These are phyloP conservation scores for Aspergillus aculeatus DNA, from an alignment of 2,329 filamentous ascomycete genomes.

Conservation along the genomic window DNA sequence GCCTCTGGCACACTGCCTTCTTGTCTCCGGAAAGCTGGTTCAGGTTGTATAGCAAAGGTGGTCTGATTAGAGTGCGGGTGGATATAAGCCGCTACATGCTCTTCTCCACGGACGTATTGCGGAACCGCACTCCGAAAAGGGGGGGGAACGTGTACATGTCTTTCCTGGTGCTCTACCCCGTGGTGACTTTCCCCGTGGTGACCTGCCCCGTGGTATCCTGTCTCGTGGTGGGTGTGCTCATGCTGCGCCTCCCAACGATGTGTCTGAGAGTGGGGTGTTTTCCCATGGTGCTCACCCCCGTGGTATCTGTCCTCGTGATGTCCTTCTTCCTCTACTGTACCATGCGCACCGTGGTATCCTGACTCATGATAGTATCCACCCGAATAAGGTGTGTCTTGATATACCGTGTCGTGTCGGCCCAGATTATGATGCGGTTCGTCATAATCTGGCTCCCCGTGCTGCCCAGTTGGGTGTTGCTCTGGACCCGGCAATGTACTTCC, in stretches of 20 bases:
- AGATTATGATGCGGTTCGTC: neutral
- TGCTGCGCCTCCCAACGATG: neutral
- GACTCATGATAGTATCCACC: neutral
- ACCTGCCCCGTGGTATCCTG: neutral
- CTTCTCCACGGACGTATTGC: conserved; percentile 47
- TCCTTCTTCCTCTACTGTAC: neutral
- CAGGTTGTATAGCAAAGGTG: conserved; percentile 12
- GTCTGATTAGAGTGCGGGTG: conserved; percentile 18
- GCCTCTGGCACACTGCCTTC: conserved; percentile 4
- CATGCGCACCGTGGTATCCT: neutral
- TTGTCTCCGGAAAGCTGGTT: conserved; percentile 14
- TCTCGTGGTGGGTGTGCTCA: no score
- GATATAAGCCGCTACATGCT: conserved; percentile 39
- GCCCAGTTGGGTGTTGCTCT: neutral
- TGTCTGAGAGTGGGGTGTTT: neutral
- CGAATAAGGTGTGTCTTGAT: neutral
- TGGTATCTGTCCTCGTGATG: neutral
- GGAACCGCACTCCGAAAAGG: conserved; percentile 40
- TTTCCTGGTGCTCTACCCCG: neutral
- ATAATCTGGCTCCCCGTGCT: neutral
- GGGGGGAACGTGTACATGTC: conserved; percentile 3
- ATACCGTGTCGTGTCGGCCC: neutral
- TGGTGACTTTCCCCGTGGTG: neutral
- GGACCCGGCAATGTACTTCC: neutral
- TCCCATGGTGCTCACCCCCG: neutral